These are phyloP conservation scores for Ilyonectria mors-panacis DNA, from an alignment of 2,329 filamentous ascomycete genomes.

Conservation along the genomic window DNA sequence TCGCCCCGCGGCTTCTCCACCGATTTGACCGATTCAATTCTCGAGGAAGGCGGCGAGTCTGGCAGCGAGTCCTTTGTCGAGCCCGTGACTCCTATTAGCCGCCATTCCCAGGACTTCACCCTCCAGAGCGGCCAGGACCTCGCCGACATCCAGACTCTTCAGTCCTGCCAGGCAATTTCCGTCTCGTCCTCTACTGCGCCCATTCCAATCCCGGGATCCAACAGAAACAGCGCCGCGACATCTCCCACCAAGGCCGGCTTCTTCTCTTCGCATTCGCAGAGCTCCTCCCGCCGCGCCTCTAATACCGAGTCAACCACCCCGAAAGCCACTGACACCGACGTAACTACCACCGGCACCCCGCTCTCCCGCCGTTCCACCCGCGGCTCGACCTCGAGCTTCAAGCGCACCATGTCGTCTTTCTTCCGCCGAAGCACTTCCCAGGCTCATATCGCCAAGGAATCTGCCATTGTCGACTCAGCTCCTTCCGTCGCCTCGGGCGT, in stretches of 20 bases:
- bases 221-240: constrained; percentile 12
- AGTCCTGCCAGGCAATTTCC: constrained; percentile 43
- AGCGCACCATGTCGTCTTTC: constrained; percentile 65
- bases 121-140: constrained; percentile 59
- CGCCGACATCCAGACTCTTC: constrained; percentile 48
- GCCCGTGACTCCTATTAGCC: constrained; percentile 73
- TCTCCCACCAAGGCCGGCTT: constrained; percentile 29
- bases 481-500: constrained; percentile 45
- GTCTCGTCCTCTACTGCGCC: constrained; percentile 41
- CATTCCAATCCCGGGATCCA: constrained; percentile 35
- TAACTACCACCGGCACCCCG: constrained; percentile 44
- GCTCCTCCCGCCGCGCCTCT: constrained; percentile 38
- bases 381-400: constrained; percentile 61
- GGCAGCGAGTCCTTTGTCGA: constrained; percentile 73
- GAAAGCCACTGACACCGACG: constrained; percentile 44
- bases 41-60: constrained; percentile 71
- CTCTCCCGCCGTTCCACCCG: constrained; percentile 60
- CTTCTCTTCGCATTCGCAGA: constrained; percentile 36
- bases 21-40: constrained; percentile 67
- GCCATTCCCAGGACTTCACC: constrained; percentile 68
- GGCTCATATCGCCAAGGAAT: constrained; percentile 47
- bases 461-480: constrained; percentile 43
- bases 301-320: constrained; percentile 42
- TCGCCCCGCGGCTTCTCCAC: constrained; percentile 65
- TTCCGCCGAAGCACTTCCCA: constrained; percentile 61